These are phyloP conservation scores for Ulvella scutata DNA, from an alignment of 139 green algal species.

Conservation along the genomic window DNA sequence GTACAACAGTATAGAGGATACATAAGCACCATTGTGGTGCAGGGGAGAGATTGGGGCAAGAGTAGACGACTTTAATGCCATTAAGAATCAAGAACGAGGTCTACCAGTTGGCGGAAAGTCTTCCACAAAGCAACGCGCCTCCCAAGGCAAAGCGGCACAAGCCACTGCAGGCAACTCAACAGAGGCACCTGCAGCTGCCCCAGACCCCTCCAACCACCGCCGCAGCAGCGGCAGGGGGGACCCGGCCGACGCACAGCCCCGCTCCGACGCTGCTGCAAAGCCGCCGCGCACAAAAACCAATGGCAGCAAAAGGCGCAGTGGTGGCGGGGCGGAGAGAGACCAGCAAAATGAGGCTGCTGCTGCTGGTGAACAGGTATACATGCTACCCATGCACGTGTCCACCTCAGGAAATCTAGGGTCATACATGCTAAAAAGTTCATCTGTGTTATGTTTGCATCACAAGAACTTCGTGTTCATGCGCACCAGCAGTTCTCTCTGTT, in stretches of 20 bases:
- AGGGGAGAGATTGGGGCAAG: neutral
- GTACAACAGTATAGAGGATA: no score
- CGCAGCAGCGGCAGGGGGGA: slow-evolving; percentile 2
- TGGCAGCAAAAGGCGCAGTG: slow-evolving; percentile 5
- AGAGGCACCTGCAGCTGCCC: neutral
- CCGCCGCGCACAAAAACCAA: slow-evolving; percentile 15
- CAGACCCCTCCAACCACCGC: neutral
- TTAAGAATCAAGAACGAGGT: neutral
- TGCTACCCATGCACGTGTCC: no score
- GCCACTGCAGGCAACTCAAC: slow-evolving; percentile 9
- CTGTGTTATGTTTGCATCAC: no score
- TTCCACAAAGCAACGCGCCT: neutral
- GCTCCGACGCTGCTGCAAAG: neutral
- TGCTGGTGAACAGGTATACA: no score
- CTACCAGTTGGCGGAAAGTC: neutral
- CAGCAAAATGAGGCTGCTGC: no score
- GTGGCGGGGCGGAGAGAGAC: neutral
- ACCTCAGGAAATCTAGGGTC: no score
- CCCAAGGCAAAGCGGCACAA: neutral
- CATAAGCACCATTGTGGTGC: neutral
- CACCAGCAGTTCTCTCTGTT: no score
- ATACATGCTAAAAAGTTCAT: no score
- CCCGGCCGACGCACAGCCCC: neutral
- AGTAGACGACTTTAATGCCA: neutral
- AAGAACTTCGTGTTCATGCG: no score